Evolutionary conservation across 2,329 filamentous ascomycete species (phyloP), one percentile per base, ranked within the genome.

Genomic region (Pseudopithomyces maydicus): DNA sequence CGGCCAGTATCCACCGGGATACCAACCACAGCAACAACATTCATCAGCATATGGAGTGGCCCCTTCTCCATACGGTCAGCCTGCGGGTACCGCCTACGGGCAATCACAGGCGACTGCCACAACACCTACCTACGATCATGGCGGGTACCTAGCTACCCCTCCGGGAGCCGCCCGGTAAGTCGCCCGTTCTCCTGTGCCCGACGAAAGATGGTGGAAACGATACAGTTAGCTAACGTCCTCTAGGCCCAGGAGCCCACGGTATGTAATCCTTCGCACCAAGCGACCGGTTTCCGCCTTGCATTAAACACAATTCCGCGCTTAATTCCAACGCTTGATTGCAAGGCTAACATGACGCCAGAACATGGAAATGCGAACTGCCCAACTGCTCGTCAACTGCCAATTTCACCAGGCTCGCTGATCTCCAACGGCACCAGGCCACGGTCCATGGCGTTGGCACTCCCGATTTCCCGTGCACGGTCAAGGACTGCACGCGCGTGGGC

Each of bases 351-450:
- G 14, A 15, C 20, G 11, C 32, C 55, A 73, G 67, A 46, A 74
- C 68, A 36, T 75, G 67, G 67, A 69, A 63, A 32, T 75, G 72
- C 58, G 67, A 72, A 20, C 51, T 71, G 11, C 54, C 65, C 5
- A 58, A 59, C 38, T 74, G 72, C 58, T 67, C 71, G 29, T 73
- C 69, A 5, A 70, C 64, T 3, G 72, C 72, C 8, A 67, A 72
- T 33, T 75, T 75, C 56, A 73, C 70, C 1, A 67, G 73, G 12
- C 65, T 71, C 4, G 73, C 73, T 0, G 73, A 75, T 48, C 69
- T 75, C 6, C 71, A 75, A 56, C 69, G 73, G 26, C 73, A 75
- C 52, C 71, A 74, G 55, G 63, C 68, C 15, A 75, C 73, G 1
- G 72, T 75, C 1, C 73, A 75, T 26, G 67, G 65, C 14, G 55